Evolutionary conservation across 805 yeast species (phyloP), one percentile per base, ranked within the genome.

Genomic region (Ogataea wickerhamii): DNA sequence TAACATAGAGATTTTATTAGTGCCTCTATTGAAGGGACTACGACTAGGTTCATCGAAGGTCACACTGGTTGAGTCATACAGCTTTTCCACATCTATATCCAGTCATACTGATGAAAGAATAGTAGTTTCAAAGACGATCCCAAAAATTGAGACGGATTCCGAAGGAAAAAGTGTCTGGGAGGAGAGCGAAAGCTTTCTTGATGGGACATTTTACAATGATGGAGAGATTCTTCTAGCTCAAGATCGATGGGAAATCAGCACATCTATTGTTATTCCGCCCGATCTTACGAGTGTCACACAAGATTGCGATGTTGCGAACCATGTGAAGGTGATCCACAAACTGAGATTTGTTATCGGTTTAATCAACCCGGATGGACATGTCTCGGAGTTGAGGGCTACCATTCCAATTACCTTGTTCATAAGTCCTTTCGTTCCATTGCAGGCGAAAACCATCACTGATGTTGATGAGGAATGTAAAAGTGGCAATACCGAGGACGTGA

Each of bases 311-410:
- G 68, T 93, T 26, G 64, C 72, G 22, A 71, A 72, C 19, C 76
- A 79, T 54, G 71, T 87, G 41, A 87, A 87, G 58, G 88, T 93
- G 11, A 76, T 95, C 39, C 98, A 93, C 64, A 89, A 88, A 63
- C 63, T 93, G 40, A 83, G 87, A 53, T 86, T 89, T 56, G 79
- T 76, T 7, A 77, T 93, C 41, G 82, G 87, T 2, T 69, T 93
- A 46, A 62, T 78, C 28, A 91, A 93, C 56, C 83, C 94, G 0
- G 97, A 88, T 59, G 96, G 96, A 3, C 98, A 91, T 56, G 80
- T 82, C 3, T 87, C 96, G 0, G 97, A 89, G 59, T 68, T 91
- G 35, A 70, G 98, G 22, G 97, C 97, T 0, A 82, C 96, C 0
- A 67, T 91, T 45, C 98, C 98, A 0, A 70, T 91, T 4, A 74